phyloP scores from a whole-genome alignment of 2,329 filamentous ascomycete genomes.

The Nigrograna mackinnonii region DNA sequence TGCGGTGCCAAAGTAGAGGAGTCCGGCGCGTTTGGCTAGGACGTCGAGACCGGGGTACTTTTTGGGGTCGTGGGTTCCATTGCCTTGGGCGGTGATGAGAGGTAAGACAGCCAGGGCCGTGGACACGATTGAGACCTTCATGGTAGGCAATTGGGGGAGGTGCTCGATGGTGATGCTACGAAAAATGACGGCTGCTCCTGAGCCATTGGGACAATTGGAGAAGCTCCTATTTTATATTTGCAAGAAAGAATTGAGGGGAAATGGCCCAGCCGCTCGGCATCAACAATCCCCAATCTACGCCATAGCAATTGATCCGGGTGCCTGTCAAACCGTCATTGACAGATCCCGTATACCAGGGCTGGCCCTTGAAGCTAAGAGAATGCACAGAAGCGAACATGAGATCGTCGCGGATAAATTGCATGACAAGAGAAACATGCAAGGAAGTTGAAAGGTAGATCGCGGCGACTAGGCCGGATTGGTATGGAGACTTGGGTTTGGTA shows the following conservation, averaged over 20 bases:
- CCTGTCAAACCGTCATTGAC: constrained; percentile 1
- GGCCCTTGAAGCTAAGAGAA: constrained; percentile 8
- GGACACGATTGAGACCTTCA: constrained; percentile 24
- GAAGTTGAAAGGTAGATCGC: constrained; percentile 3
- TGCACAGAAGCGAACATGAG: constrained; percentile 11
- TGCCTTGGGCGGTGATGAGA: constrained; percentile 15
- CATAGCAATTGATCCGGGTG: constrained; percentile 20
- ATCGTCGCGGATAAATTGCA: constrained; percentile 20
- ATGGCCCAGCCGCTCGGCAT: constrained; percentile 12
- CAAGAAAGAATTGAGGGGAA: constrained; percentile 3
- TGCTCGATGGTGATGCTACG: background rate
- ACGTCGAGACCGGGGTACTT: constrained; percentile 48
- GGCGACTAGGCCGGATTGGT: constrained; percentile 4
- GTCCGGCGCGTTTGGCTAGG: constrained; percentile 59
- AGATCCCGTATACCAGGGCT: constrained; percentile 13
- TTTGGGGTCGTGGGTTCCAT: constrained; percentile 5
- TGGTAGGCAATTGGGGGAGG: constrained; percentile 11
- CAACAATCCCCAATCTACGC: constrained; percentile 8
- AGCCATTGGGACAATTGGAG: too few species aligned
- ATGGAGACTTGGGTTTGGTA: constrained; percentile 7
- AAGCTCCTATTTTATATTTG: too few species aligned
- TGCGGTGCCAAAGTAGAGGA: constrained; percentile 61
- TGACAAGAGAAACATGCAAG: constrained; percentile 10
- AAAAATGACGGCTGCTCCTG: too few species aligned
- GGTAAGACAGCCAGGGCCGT: constrained; percentile 18